A percentile compares a stretch with the other conserved stretches of the same genome.
These are phyloP conservation scores for Cornus suecica DNA, from an alignment of 148 eudicot genomes.

Conservation along the genomic window DNA sequence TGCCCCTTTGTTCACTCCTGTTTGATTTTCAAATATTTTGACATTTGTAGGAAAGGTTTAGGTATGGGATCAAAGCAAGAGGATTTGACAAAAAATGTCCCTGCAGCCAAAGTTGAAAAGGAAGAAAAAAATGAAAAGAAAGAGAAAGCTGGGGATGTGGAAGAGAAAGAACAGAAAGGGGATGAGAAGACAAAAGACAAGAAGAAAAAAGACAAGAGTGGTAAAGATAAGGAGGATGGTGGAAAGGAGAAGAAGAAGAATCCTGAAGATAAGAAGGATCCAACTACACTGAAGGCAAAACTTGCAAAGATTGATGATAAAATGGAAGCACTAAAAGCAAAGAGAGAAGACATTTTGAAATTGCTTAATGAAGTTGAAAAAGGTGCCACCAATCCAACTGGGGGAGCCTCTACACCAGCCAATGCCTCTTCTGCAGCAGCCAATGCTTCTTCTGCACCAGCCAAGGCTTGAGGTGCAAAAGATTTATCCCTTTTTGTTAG, in stretches of 20 bases:
- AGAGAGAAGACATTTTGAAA: constrained; percentile 60
- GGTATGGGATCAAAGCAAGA: constrained; percentile 20
- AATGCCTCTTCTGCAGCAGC: constrained; percentile 2
- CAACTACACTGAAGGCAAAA: constrained; percentile 47
- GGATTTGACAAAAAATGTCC: constrained; percentile 20
- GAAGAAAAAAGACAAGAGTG: constrained; percentile 27
- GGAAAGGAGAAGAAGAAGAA: constrained; percentile 48
- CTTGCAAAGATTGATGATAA: constrained; percentile 56
- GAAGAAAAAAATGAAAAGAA: constrained; percentile 36
- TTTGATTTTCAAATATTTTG: neutral
- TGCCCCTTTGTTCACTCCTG: neutral
- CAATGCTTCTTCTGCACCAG: neutral
- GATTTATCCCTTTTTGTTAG: too few relatives aligned
- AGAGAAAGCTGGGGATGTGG: constrained; percentile 29
- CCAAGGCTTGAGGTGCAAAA: neutral
- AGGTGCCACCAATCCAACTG: constrained; percentile 14
- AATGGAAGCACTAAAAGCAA: constrained; percentile 40
- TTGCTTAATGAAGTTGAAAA: constrained; percentile 43
- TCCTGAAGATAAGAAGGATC: constrained; percentile 61
- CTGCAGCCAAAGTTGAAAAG: constrained; percentile 30
- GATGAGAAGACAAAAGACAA: constrained; percentile 30
- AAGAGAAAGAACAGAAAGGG: constrained; percentile 20
- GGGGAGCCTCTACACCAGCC: constrained; percentile 3
- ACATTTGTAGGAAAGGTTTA: neutral
- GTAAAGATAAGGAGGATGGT: constrained; percentile 18